A percentile compares a stretch with the other conserved stretches of the same genome.
phyloP scores from a whole-genome alignment of 2,329 filamentous ascomycete species.

The Penicillium concentricum region DNA sequence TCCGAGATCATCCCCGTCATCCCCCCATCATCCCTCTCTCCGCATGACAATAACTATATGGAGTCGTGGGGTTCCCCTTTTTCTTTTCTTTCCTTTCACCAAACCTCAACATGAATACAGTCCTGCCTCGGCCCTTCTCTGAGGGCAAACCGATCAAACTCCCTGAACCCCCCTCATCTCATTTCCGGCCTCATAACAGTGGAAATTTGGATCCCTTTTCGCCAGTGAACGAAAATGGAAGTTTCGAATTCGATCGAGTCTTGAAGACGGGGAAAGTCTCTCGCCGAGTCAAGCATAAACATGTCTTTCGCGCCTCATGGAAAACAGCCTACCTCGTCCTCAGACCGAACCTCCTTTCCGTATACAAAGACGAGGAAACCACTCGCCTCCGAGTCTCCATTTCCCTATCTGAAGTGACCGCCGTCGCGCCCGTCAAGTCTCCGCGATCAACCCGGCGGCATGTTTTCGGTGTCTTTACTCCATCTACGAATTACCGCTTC shows the following conservation, averaged over 20 bases:
- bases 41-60: slow-evolving; percentile 7
- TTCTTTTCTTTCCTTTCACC: slow-evolving; percentile 2
- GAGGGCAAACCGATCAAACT: slow-evolving; percentile 30
- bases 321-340: slow-evolving; percentile 86
- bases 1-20: slow-evolving; percentile 7
- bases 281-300: slow-evolving; percentile 90
- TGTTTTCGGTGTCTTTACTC: slow-evolving; percentile 89
- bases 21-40: background rate
- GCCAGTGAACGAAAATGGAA: slow-evolving; percentile 89
- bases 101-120: slow-evolving; percentile 24
- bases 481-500: slow-evolving; percentile 87
- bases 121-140: slow-evolving; percentile 21
- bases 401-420: slow-evolving; percentile 83
- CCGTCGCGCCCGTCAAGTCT: slow-evolving; percentile 83
- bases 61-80: slow-evolving; percentile 2
- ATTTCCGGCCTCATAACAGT: slow-evolving; percentile 32
- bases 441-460: slow-evolving; percentile 83
- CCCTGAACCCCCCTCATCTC: slow-evolving; percentile 26
- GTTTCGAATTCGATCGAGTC: slow-evolving; percentile 92
- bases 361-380: slow-evolving; percentile 91
- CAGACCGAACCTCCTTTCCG: slow-evolving; percentile 81
- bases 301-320: slow-evolving; percentile 79
- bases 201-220: slow-evolving; percentile 66
- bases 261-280: slow-evolving; percentile 83
- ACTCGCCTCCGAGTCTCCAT: slow-evolving; percentile 87